phyloP scores from a whole-genome alignment of 2,329 filamentous ascomycete genomes.

The Massarina eburnea region DNA sequence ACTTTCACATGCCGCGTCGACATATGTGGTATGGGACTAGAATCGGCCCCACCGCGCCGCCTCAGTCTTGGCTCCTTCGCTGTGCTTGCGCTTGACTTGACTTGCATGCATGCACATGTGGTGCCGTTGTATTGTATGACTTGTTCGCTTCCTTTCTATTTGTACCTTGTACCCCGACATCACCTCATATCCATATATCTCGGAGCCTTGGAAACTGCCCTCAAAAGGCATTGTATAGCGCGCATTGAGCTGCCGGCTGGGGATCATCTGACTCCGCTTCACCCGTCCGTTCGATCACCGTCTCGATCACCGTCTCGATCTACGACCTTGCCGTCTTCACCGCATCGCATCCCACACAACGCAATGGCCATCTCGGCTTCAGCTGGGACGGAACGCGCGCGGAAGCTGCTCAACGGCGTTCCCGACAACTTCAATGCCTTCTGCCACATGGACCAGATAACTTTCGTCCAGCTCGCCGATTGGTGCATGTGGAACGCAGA shows the following conservation, averaged over 20 bases:
- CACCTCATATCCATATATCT: too few relatives aligned
- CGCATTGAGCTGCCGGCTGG: too few relatives aligned
- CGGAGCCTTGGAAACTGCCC: too few relatives aligned
- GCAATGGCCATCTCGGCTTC: conserved; percentile 24
- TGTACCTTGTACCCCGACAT: too few relatives aligned
- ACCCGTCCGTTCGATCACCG: too few relatives aligned
- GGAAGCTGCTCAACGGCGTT: conserved; percentile 37
- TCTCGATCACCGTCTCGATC: too few relatives aligned
- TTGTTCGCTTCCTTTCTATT: too few relatives aligned
- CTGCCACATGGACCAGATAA: conserved; percentile 42
- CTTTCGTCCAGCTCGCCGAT: conserved; percentile 41
- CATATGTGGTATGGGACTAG: neutral
- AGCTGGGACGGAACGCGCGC: conserved; percentile 32
- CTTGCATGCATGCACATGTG: neutral
- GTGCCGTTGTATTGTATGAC: too few relatives aligned
- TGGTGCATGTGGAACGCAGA: conserved; percentile 39
- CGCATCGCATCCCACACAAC: neutral
- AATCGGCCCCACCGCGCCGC: conserved; percentile 7
- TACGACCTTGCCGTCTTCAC: too few relatives aligned
- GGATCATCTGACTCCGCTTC: too few relatives aligned
- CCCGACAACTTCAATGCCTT: conserved; percentile 42
- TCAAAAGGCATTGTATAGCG: too few relatives aligned
- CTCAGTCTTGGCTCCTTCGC: neutral
- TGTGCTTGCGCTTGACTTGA: conserved; percentile 5
- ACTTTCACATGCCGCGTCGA: conserved; percentile 11